Base-by-base conservation (phyloP, 2,329 filamentous ascomycete genomes). In the Calonectria multiphialidica region DNA sequence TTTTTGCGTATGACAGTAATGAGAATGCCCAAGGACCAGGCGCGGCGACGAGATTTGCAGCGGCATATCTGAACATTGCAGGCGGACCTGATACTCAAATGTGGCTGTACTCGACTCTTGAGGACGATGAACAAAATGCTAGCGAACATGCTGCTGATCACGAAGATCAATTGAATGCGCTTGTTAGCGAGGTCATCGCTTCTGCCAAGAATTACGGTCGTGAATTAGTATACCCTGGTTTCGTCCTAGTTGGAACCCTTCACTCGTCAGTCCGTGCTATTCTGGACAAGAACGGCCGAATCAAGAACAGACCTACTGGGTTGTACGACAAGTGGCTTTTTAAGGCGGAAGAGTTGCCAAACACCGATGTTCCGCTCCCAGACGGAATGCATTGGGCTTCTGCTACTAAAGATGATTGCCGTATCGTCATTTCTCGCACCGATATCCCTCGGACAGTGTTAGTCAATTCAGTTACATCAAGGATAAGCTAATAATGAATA, bases 81-180 rank as follows among this genome's bases (percentile, higher is more conserved):
- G 86, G 86, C 66, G 86, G 87, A 0, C 90, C 90, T 0, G 92
- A 93, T 79, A 94, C 93, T 0, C 89, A 93, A 73, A 83, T 91
- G 35, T 93, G 90, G 88, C 77, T 94, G 1, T 94, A 92, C 80
- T 87, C 86, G 1, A 88, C 87, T 0, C 78, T 89, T 3, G 88
- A 91, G 71, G 81, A 84, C 68, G 66, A 72, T 1, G 8, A 64
- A 2, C 42, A 61, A 28, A 33, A 4, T 66, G 68, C 9, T 40
- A 62, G 0, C 21, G 72, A 74, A 1, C 72, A 75, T 5, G 68
- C 74, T 4, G 23, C 23, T 5, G 15, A 77, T 0, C 83, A 83
- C 55, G 79, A 83, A 25, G 66, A 71, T 18, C 85, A 87, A 61
- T 72, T 87, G 10, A 66, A 81, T 1, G 72, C 70, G 2, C 68